Base-by-base conservation (phyloP, 1,139 yeast genomes). In the Geotrichum histeridarum region DNA sequence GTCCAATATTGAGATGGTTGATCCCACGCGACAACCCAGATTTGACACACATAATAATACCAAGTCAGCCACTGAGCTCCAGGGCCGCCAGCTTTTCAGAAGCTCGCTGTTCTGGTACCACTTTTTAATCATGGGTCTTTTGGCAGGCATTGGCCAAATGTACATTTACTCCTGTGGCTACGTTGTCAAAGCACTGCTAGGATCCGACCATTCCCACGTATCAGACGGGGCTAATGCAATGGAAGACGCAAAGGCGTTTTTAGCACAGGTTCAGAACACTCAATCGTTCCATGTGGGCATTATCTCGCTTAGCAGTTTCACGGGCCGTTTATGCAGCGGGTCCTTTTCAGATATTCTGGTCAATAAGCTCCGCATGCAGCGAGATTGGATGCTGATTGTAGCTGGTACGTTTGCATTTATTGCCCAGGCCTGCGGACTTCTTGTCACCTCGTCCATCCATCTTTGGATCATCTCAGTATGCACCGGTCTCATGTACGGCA, bases 141-240 rank as follows among this genome's bases (percentile, higher is more conserved):
- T 84, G 46, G 85, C 86, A 61, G 87, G 90, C 1, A 75, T 83
- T 58, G 94, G 94, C 8, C 93, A 86, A 66, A 81, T 85, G 77
- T 86, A 84, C 65, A 86, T 86, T 32, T 84, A 80, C 63, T 80
- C 87, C 3, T 81, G 86, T 50, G 95, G 95, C 0, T 85, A 81
- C 63, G 77, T 86, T 43, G 80, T 84, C 30, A 78, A 81, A 60
- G 86, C 90, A 1, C 64, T 73, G 44, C 64, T 63, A 1, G 76
- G 54, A 7, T 38, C 18, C 8, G 50, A 51, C 22, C 43, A 51
- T 37, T 11, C 30, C 12, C 22, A 22, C 4, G 12, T 17, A 1
- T 2, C 42, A 9, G 18, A 15, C 12, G n/a, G 35, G 2, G 31
- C 33, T 9, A 35, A 14, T 6, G 56, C 54, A 27, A 52, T 54